A percentile compares a stretch with the other conserved stretches of the same genome.
These are phyloP conservation scores for Cyclostephanos tholiformis DNA, from an alignment of 108 stramenopile genomes.

Conservation along the genomic window DNA sequence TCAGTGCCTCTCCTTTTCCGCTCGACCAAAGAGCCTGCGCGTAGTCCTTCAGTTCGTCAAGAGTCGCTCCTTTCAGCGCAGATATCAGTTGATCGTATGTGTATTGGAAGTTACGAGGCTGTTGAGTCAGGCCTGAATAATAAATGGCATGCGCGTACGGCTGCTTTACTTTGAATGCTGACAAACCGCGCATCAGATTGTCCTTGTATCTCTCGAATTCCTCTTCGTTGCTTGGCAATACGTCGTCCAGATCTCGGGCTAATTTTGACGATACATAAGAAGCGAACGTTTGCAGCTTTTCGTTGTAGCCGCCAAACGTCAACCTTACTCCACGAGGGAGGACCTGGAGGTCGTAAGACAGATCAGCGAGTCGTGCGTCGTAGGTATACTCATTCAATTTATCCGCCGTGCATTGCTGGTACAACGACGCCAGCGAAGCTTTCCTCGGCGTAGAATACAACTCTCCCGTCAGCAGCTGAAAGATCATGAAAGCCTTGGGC, in stretches of 20 bases:
- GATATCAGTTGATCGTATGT: conserved; percentile 54
- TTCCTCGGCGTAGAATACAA: conserved; percentile 60
- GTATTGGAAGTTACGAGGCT: conserved; percentile 68
- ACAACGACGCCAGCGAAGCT: conserved; percentile 70
- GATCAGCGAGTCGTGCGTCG: conserved; percentile 75
- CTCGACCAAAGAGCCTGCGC: conserved; percentile 64
- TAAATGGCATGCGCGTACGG: conserved; percentile 80
- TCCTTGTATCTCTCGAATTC: conserved; percentile 89
- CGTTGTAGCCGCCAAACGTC: conserved; percentile 90
- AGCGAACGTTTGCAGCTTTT: conserved; percentile 74
- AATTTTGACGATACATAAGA: conserved; percentile 67
- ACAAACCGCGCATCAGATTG: conserved; percentile 55
- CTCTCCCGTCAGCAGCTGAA: conserved; percentile 70
- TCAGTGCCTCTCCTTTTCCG: conserved; percentile 77
- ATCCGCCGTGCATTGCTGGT: conserved; percentile 69
- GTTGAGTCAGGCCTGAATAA: conserved; percentile 55
- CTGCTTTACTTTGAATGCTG: conserved; percentile 77
- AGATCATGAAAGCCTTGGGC: conserved; percentile 81
- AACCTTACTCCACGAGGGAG: conserved; percentile 75
- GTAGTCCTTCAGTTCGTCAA: conserved; percentile 64
- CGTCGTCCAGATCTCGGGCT: conserved; percentile 55
- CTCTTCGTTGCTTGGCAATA: conserved; percentile 65
- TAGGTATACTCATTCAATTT: conserved; percentile 76
- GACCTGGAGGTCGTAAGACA: conserved; percentile 75
- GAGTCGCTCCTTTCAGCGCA: conserved; percentile 53